Base-by-base conservation (phyloP, 2,329 filamentous ascomycete genomes). In the Ophiocordyceps camponoti-floridani region DNA sequence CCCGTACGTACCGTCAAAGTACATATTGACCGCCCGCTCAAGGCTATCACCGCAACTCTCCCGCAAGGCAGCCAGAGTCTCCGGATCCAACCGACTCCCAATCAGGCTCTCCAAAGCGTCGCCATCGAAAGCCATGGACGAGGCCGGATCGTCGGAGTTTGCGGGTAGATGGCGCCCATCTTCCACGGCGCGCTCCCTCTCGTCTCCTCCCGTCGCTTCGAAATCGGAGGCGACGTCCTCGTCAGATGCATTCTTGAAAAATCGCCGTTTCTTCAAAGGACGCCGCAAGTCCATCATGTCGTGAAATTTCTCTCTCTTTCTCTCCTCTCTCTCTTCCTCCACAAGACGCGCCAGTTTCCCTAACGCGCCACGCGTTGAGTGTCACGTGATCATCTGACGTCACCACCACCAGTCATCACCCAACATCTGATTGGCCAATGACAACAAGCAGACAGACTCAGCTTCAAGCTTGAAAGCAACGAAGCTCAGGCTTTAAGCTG, bases 1-100 rank as follows among this genome's bases (percentile, higher is more conserved):
- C 53, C 74, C 77, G 70, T 78, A 82, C 4, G 77, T 81, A 18
- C 77, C 77, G 49, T 83, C 79, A 48, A 81, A 74, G 54, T 79
- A 83, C 72, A 81, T 80, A 47, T 80, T 80, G 46, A 81, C 71
- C 7, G 78, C 78, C 48, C 68, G 66, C 53, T 81, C 73, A 14
- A 82, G 64, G 48, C 77, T 67, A 44, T 72, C 63, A 23, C 69
- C 69, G 45, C 76, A 79, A 40, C 67, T 65, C 9, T 68, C 61
- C n/a, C 65, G 65, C 18, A 83, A 67, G 4, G 66, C 56, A 7
- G 61, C 59, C 43, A 82, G 53, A 1, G 67, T 59, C 23, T 73
- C 64, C 0, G 63, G 47, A 7, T 64, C 56, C 18, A 82, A 64
- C 44, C 71, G 70, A 46, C 72, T 69, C 33, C 77, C 77, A 19